A percentile compares a stretch with the other conserved stretches of the same genome.
Evolutionary conservation across 345 rosid genomes (phyloP).

Genomic region (Eucalyptus dawsonii): DNA sequence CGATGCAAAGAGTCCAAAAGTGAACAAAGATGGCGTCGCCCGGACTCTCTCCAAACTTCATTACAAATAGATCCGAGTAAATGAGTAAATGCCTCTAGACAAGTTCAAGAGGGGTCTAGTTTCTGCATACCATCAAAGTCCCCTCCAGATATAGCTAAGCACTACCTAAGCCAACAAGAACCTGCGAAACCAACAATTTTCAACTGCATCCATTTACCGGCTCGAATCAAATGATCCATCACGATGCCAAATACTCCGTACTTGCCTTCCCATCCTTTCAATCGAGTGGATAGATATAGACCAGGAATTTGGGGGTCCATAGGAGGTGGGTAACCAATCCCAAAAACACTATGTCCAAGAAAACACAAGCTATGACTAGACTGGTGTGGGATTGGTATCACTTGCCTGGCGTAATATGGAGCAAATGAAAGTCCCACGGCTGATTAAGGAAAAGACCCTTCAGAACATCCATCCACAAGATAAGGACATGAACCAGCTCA

Average conservation of each 20-base stretch:
- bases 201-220: not conserved
- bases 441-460: too few species aligned
- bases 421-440: too few species aligned
- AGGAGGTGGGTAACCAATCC: too few species aligned
- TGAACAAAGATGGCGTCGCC: slow-evolving; percentile 54
- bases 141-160: not conserved
- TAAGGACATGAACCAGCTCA: not conserved
- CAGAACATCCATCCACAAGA: not conserved
- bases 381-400: too few species aligned
- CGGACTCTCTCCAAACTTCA: not conserved
- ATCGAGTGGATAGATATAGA: too few species aligned
- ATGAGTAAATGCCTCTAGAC: not conserved
- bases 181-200: not conserved
- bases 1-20: not conserved
- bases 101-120: not conserved
- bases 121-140: not conserved
- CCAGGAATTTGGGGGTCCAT: too few species aligned
- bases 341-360: too few species aligned
- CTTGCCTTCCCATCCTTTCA: too few species aligned
- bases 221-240: not conserved
- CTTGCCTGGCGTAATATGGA: too few species aligned
- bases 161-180: not conserved
- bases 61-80: not conserved
- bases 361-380: too few species aligned
- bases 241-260: too few species aligned